Conservation (phyloP, 495 filamentous ascomycete genomes). For the Hypoxylon subgilvum region DNA sequence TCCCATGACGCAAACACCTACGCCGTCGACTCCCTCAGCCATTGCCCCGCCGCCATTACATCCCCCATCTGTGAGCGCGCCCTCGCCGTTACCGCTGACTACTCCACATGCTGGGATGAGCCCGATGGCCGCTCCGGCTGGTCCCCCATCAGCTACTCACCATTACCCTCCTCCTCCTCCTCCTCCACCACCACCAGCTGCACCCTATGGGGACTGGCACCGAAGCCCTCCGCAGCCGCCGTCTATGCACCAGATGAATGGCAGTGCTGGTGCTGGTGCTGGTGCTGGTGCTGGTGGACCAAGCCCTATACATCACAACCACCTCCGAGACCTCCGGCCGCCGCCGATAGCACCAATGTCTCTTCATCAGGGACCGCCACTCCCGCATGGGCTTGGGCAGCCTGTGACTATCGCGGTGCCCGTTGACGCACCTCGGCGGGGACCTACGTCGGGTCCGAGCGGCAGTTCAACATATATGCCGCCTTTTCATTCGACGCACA, state of each 20-base stretch:
- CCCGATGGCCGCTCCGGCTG: slow-evolving; percentile 37
- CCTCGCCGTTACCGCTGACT: slow-evolving; percentile 33
- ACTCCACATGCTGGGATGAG: slow-evolving; percentile 30
- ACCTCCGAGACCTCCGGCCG: slow-evolving; percentile 50
- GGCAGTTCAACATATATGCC: slow-evolving; percentile 26
- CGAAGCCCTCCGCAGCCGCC: slow-evolving; percentile 44
- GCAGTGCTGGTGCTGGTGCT: slow-evolving; percentile 39
- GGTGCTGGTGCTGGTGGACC: slow-evolving; percentile 30
- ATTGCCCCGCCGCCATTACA: slow-evolving; percentile 31
- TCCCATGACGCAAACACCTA: slow-evolving; percentile 11
- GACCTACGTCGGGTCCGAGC: slow-evolving; percentile 27
- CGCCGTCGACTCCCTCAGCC: slow-evolving; percentile 18
- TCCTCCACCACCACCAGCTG: no score
- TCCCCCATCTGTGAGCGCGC: slow-evolving; percentile 26
- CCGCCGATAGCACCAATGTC: slow-evolving; percentile 48
- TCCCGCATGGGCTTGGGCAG: slow-evolving; percentile 50
- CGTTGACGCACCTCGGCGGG: slow-evolving; percentile 47
- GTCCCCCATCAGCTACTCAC: slow-evolving; percentile 42
- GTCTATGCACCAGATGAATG: slow-evolving; percentile 50
- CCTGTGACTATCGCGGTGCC: slow-evolving; percentile 50
- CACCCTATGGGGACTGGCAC: slow-evolving; percentile 44
- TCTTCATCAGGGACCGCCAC: slow-evolving; percentile 42
- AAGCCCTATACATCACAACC: slow-evolving; percentile 48
- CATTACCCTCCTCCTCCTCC: slow-evolving; percentile 51
- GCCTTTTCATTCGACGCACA: slow-evolving; percentile 41